A percentile compares a stretch with the other conserved stretches of the same genome.
These are phyloP conservation scores for Macrolepiota albuminosa DNA, from an alignment of 768 basidiomycete genomes.

Conservation along the genomic window DNA sequence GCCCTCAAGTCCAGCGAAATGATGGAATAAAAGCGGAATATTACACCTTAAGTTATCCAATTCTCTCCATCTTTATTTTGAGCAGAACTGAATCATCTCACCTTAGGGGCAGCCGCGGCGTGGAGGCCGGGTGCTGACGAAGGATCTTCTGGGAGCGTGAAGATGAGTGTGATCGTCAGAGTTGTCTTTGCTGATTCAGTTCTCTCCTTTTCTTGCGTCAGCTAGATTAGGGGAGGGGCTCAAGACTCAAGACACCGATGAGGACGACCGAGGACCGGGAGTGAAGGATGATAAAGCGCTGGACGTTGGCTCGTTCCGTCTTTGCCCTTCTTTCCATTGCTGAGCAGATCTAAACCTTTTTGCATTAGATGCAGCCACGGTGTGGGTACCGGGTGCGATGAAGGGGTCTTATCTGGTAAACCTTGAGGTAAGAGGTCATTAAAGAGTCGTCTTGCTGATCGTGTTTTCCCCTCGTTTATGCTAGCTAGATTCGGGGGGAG, in stretches of 20 bases:
- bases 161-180: neutral
- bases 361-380: neutral
- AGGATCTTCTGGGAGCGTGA: neutral
- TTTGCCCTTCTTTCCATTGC: neutral
- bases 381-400: slow-evolving; percentile 2
- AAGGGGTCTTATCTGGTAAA: neutral
- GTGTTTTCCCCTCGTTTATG: neutral
- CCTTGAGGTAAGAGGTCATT: neutral
- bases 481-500: neutral
- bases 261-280: neutral
- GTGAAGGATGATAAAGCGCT: neutral
- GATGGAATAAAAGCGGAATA: neutral
- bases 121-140: neutral
- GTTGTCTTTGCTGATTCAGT: slow-evolving; percentile 2
- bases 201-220: neutral
- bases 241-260: neutral
- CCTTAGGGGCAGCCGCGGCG: slow-evolving; percentile 5
- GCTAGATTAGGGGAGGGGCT: neutral
- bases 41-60: neutral
- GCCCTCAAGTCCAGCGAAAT: neutral
- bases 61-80: neutral
- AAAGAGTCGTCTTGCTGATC: neutral
- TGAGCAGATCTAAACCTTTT: neutral
- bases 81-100: neutral
- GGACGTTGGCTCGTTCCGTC: neutral